Evolutionary conservation across 2,329 filamentous ascomycete species (phyloP).

Genomic region (Fusarium nelsonii): DNA sequence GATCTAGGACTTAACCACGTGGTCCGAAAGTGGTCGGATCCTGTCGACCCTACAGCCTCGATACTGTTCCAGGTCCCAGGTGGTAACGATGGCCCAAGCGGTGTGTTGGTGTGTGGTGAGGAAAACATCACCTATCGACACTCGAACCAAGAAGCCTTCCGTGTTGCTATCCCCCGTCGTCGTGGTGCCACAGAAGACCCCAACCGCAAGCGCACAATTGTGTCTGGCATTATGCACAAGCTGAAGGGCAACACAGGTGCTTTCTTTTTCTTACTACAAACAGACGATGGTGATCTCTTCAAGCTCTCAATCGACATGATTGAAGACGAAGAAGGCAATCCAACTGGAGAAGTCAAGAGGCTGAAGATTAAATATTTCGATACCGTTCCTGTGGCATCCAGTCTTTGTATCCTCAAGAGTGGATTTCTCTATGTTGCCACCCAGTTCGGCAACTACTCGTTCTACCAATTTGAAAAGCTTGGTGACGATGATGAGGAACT

Average conservation of each 20-base stretch:
- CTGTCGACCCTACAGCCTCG: conserved; percentile 89
- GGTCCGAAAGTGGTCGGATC: conserved; percentile 94
- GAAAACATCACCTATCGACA: conserved; percentile 98
- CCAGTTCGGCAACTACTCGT: conserved; percentile 91
- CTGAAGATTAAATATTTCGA: conserved; percentile 98
- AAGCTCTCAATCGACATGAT: conserved; percentile 94
- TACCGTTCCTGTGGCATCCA: conserved; percentile 89
- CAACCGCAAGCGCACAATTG: conserved; percentile 86
- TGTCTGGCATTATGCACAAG: conserved; percentile 96
- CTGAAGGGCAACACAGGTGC: conserved; percentile 84
- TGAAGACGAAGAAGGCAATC: conserved; percentile 81
- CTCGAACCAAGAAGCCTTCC: conserved; percentile 90
- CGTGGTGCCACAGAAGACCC: conserved; percentile 92
- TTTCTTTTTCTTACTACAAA: conserved; percentile 97
- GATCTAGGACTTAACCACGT: conserved; percentile 98
- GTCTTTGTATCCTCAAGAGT: conserved; percentile 91
- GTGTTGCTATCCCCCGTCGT: conserved; percentile 88
- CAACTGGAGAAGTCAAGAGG: conserved; percentile 82
- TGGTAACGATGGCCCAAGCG: conserved; percentile 91
- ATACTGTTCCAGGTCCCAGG: conserved; percentile 96
- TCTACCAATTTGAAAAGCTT: conserved; percentile 97
- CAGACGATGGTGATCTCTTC: conserved; percentile 98
- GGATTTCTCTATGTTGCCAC: conserved; percentile 94
- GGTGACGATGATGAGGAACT: conserved; percentile 94
- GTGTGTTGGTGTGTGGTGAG: conserved; percentile 93